These are phyloP conservation scores for Nakazawaea siamensis DNA, from an alignment of 805 yeast genomes.

Conservation along the genomic window DNA sequence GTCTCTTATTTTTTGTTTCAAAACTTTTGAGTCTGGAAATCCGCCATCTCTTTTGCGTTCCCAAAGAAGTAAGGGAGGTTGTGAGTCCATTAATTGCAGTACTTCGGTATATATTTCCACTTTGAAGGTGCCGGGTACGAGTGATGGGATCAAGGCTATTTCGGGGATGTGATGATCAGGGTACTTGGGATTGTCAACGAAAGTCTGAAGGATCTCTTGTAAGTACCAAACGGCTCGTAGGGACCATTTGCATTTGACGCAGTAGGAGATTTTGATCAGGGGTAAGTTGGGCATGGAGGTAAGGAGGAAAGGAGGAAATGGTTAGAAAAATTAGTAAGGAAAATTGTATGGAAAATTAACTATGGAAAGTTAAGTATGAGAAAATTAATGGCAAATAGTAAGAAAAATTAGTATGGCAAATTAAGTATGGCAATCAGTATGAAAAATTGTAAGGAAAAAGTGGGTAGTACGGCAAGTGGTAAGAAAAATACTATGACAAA, in stretches of 20 bases:
- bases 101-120: constrained; percentile 35
- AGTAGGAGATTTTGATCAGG: constrained; percentile 44
- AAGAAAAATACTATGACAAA: too few relatives aligned
- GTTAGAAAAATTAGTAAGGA: too few relatives aligned
- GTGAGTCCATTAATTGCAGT: constrained; percentile 14
- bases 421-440: too few relatives aligned
- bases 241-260: constrained; percentile 85
- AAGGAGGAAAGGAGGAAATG: too few relatives aligned
- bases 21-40: constrained; percentile 78
- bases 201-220: constrained; percentile 81
- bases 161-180: constrained; percentile 44
- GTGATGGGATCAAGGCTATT: constrained; percentile 38
- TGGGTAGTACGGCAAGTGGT: too few relatives aligned
- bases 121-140: constrained; percentile 48
- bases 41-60: constrained; percentile 60
- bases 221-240: constrained; percentile 82
- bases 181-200: constrained; percentile 22
- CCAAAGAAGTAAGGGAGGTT: constrained; percentile 38
- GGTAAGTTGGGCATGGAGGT: constrained; percentile 4
- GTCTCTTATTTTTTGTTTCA: constrained; percentile 62
- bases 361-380: too few relatives aligned
- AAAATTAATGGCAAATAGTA: too few relatives aligned
- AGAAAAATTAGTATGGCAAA: too few relatives aligned
- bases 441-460: too few relatives aligned
- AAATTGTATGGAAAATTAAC: too few relatives aligned